Percentiles rank a stretch among this genome's conserved stretches.
phyloP scores from a whole-genome alignment of 257 asterid genomes.

The Dorcoceras hygrometricum region DNA sequence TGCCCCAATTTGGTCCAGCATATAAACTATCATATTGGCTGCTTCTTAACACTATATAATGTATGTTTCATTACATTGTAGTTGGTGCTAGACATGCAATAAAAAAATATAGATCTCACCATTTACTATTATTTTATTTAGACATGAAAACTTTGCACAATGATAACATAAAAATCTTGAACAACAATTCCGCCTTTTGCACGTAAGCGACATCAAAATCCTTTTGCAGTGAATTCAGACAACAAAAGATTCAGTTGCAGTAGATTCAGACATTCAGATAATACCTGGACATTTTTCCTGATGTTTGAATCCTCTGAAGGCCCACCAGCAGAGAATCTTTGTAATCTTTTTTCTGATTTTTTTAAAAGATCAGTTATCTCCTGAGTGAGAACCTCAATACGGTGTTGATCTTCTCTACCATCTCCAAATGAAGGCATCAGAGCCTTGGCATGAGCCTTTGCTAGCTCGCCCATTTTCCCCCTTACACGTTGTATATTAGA shows the following conservation, averaged over 20 bases:
- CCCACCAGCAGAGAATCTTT: constrained; percentile 79
- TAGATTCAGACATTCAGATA: constrained; percentile 18
- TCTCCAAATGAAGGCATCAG: constrained; percentile 99
- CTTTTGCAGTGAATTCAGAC: constrained; percentile 1
- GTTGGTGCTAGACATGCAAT: not conserved
- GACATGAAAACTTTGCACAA: not conserved
- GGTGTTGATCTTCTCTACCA: constrained; percentile 94
- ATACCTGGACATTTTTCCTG: constrained; percentile 98
- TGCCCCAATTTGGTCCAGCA: not conserved
- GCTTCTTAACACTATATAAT: not conserved
- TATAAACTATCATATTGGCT: not conserved
- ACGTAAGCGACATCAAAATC: not conserved
- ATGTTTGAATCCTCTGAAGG: constrained; percentile 92
- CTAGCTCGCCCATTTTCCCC: constrained; percentile 76
- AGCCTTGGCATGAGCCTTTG: constrained; percentile 98
- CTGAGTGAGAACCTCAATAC: constrained; percentile 82
- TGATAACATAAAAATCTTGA: not conserved
- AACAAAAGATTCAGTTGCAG: not conserved
- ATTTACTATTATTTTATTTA: constrained; percentile 6
- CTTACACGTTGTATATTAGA: constrained; percentile 72
- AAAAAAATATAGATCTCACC: not conserved
- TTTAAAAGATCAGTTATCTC: constrained; percentile 83
- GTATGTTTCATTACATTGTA: not conserved
- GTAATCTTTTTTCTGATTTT: constrained; percentile 74
- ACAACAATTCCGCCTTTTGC: not conserved